Evolutionary conservation across 1,284 basidiomycete genomes (phyloP), one percentile per base, ranked within the genome.

Genomic region (Marasmius fiardii): DNA sequence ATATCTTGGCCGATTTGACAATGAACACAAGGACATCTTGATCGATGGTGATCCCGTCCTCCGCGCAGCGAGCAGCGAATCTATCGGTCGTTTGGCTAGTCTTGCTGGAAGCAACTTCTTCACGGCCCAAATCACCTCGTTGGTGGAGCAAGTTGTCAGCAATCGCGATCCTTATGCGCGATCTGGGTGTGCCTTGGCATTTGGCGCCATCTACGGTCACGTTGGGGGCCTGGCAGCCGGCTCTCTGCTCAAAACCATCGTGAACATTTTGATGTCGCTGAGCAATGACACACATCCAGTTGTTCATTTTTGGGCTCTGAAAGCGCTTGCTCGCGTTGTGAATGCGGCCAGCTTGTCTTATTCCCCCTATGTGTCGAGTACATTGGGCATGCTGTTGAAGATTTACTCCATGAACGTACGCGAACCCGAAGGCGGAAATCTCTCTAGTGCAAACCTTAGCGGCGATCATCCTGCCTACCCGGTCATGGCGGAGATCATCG

Each of bases 271-370:
- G 48, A 94, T 98, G 86, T 98, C 95, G 1, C 82, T 99, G 28
- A 88, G 91, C 65, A 94, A 91, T 58, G 97, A 99, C 68, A 94
- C 97, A 0, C 97, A 99, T 68, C 97, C 97, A 0, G 83, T 95
- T 11, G 97, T 98, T 4, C 95, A 99, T 71, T 98, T 90, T 68
- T 95, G 90, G 82, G 88, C 96, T 1, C 77, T 99, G 56, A 86
- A 85, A 51, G 92, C 97, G 0, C 79, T 99, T 21, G 85, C 88
- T 10, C 79, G 86, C 26, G 95, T 99, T 51, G 88, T 98, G 67
- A 90, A 95, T 64, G 90, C 95, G 3, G 95, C 96, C 1, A 95
- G 91, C 70, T 74, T 99, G 51, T 88, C 92, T 3, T 99, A 98
- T 68, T 87, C 90, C 10, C 90, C 93, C 0, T 97, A 90, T 65